A percentile compares a stretch with the other conserved stretches of the same genome.
These are phyloP conservation scores for Mycena amicta DNA, from an alignment of 768 basidiomycete genomes.

Conservation along the genomic window DNA sequence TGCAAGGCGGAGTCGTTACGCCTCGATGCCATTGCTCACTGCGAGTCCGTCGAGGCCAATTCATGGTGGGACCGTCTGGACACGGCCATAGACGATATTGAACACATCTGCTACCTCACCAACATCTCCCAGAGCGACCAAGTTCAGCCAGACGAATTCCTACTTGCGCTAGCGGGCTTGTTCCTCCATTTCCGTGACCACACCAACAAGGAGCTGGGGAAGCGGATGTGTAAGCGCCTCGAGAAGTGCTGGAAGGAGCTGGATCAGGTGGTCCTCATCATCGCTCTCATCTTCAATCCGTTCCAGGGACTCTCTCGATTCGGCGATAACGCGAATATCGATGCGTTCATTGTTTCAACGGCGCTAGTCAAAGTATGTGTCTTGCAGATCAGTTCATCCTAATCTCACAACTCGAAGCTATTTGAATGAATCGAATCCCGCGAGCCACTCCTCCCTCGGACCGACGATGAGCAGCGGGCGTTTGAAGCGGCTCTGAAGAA, in stretches of 20 bases:
- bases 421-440: conserved; percentile 2
- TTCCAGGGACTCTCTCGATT: conserved; percentile 9
- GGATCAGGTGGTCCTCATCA: conserved; percentile 5
- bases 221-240: conserved; percentile 5
- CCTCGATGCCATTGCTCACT: neutral
- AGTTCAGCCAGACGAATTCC: conserved; percentile 16
- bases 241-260: conserved; percentile 10
- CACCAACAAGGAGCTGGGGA: neutral
- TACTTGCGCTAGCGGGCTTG: conserved; percentile 10
- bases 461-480: neutral
- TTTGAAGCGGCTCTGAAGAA: neutral
- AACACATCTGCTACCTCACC: conserved; percentile 19
- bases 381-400: too few species aligned
- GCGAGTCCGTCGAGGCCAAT: neutral
- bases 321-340: conserved; percentile 6
- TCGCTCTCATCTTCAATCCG: conserved; percentile 9
- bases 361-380: neutral
- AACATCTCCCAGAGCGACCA: conserved; percentile 21
- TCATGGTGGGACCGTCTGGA: conserved; percentile 13
- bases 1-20: neutral
- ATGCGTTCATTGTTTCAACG: neutral
- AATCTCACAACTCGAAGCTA: neutral
- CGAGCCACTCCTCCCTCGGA: neutral
- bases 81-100: conserved; percentile 5
- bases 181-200: conserved; percentile 13